These are phyloP conservation scores for Fraxinus anomala DNA, from an alignment of 257 asterid genomes.

Conservation along the genomic window DNA sequence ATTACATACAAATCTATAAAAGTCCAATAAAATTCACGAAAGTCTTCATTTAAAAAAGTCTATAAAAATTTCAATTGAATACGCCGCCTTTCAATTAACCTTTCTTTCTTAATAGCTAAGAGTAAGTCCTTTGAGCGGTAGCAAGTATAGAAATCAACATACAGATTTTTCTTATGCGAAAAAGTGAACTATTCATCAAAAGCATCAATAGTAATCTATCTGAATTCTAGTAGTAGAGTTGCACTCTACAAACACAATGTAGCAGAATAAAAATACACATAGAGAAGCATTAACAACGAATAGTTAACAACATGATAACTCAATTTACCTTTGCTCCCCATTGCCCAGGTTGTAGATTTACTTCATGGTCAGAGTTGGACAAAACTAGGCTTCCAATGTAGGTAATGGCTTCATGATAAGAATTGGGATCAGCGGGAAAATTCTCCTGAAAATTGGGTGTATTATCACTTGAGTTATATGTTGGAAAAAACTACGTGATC, in stretches of 20 bases:
- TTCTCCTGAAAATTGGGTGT: background rate
- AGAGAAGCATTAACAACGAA: background rate
- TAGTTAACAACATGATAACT: background rate
- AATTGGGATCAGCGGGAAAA: background rate
- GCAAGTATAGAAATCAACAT: no score
- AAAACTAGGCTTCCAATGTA: constrained; percentile 32
- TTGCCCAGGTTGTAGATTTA: background rate
- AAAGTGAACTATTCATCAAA: no score
- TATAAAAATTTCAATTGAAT: no score
- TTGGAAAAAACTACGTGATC: no score
- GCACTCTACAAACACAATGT: background rate
- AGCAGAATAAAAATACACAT: background rate
- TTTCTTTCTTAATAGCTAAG: no score
- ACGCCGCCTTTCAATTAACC: no score
- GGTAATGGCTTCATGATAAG: constrained; percentile 22
- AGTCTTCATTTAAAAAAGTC: no score
- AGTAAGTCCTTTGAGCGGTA: no score
- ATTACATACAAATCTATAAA: no score
- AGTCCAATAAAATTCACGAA: no score
- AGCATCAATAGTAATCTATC: background rate
- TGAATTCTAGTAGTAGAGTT: background rate
- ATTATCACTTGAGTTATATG: constrained; percentile 11
- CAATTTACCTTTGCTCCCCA: background rate
- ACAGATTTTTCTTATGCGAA: no score
- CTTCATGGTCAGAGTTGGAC: constrained; percentile 1